These are phyloP conservation scores for Novakomyces olei DNA, from an alignment of 805 yeast species.

Conservation along the genomic window DNA sequence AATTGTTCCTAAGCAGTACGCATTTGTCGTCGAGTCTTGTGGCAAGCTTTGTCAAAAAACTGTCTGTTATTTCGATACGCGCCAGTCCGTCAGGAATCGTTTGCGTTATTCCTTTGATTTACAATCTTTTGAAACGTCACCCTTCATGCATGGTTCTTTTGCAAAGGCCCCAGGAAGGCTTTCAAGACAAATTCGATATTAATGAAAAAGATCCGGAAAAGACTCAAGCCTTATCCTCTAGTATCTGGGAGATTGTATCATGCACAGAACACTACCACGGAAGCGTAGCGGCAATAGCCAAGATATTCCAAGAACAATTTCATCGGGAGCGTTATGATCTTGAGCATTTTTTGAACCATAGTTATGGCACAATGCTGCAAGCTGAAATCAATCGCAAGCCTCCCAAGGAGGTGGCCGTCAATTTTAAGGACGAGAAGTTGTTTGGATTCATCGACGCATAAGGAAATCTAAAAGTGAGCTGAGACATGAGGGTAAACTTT, in stretches of 20 bases:
- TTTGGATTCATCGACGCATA: too few relatives aligned
- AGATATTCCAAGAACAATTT: slow-evolving; percentile 74
- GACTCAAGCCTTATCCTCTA: slow-evolving; percentile 62
- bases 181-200: slow-evolving; percentile 42
- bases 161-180: slow-evolving; percentile 26
- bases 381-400: slow-evolving; percentile 2
- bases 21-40: slow-evolving; percentile 66
- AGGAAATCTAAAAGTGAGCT: too few relatives aligned
- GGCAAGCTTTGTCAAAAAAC: slow-evolving; percentile 70
- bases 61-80: slow-evolving; percentile 50
- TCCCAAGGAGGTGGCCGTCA: too few relatives aligned
- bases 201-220: slow-evolving; percentile 50
- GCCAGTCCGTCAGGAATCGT: slow-evolving; percentile 83
- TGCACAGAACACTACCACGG: slow-evolving; percentile 78
- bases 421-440: too few relatives aligned
- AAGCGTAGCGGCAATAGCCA: slow-evolving; percentile 78
- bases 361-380: slow-evolving; percentile 29
- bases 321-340: slow-evolving; percentile 65
- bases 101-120: slow-evolving; percentile 69
- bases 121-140: slow-evolving; percentile 72
- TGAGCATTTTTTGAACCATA: slow-evolving; percentile 91
- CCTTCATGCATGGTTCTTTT: slow-evolving; percentile 83
- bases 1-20: slow-evolving; percentile 63
- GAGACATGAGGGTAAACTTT: too few relatives aligned
- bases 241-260: slow-evolving; percentile 79